Evolutionary conservation across 495 filamentous ascomycete genomes (phyloP).

Genomic region (Talaromyces trachyspermus): DNA sequence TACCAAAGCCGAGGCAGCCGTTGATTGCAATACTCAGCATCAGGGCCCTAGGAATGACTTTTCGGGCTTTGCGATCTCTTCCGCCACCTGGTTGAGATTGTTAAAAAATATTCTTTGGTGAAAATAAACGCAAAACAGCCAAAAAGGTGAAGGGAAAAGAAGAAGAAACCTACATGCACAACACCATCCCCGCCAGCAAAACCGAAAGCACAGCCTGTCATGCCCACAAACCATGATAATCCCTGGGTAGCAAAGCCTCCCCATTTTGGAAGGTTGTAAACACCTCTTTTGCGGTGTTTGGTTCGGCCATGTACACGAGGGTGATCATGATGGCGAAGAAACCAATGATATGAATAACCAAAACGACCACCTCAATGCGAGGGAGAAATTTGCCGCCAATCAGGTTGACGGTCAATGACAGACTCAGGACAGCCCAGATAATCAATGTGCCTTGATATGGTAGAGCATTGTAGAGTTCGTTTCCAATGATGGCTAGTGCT

Average conservation of each 20-base stretch:
- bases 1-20: conserved; percentile 41
- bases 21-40: conserved; percentile 41
- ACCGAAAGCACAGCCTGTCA: conserved; percentile 42
- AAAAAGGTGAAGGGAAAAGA: not conserved
- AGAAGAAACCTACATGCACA: conserved; percentile 16
- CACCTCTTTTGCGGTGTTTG: conserved; percentile 38
- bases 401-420: conserved; percentile 51
- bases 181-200: conserved; percentile 45
- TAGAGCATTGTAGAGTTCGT: conserved; percentile 37
- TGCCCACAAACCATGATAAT: conserved; percentile 47
- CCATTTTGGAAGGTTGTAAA: conserved; percentile 48
- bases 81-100: conserved; percentile 17
- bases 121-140: not conserved
- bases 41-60: conserved; percentile 37
- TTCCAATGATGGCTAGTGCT: conserved; percentile 47
- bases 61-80: conserved; percentile 43
- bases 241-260: conserved; percentile 48
- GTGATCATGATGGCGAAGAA: conserved; percentile 57
- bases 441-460: conserved; percentile 56
- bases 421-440: conserved; percentile 40
- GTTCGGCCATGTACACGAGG: conserved; percentile 46
- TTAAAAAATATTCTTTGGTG: not conserved
- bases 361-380: conserved; percentile 48
- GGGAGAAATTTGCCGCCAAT: conserved; percentile 46
- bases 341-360: conserved; percentile 53